phyloP scores from a whole-genome alignment of 2,329 filamentous ascomycete species.

The Hypoxylon sp. region DNA sequence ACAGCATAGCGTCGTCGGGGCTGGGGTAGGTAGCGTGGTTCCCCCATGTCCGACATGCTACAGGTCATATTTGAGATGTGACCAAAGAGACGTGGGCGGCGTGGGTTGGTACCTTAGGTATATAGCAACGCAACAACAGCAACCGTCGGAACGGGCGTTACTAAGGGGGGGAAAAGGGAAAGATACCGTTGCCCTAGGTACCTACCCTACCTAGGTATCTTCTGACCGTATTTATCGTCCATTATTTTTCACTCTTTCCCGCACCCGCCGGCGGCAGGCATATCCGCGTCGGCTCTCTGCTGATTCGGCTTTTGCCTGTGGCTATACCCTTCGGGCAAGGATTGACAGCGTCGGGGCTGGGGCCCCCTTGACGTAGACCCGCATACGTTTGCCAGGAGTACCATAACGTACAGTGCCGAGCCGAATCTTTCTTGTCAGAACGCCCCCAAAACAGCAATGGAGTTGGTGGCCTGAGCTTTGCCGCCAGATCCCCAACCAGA shows the following conservation, averaged over 20 bases:
- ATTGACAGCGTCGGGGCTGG: slow-evolving; percentile 18
- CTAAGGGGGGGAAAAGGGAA: background rate
- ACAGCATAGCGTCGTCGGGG: slow-evolving; percentile 6
- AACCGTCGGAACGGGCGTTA: slow-evolving; percentile 13
- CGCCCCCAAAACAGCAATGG: background rate
- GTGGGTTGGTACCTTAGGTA: no score
- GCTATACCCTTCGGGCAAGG: slow-evolving; percentile 7
- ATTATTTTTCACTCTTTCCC: background rate
- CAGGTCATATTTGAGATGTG: slow-evolving; percentile 39
- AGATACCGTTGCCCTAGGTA: background rate
- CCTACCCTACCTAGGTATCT: no score
- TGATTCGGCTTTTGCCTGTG: slow-evolving; percentile 17
- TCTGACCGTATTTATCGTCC: background rate
- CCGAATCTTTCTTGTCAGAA: background rate
- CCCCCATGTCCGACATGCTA: slow-evolving; percentile 29
- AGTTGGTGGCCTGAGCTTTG: slow-evolving; percentile 3
- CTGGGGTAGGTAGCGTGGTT: slow-evolving; percentile 22
- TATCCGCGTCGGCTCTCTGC: slow-evolving; percentile 13
- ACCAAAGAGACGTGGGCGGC: slow-evolving; percentile 13
- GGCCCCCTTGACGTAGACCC: slow-evolving; percentile 16
- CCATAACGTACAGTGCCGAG: slow-evolving; percentile 1
- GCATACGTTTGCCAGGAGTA: slow-evolving; percentile 8
- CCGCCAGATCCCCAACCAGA: slow-evolving; percentile 9
- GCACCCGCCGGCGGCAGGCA: slow-evolving; percentile 2
- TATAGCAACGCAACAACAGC: slow-evolving; percentile 10